Base-by-base conservation (phyloP, 192 early-diverging fungal species). In the Obelidium mucronatum region DNA sequence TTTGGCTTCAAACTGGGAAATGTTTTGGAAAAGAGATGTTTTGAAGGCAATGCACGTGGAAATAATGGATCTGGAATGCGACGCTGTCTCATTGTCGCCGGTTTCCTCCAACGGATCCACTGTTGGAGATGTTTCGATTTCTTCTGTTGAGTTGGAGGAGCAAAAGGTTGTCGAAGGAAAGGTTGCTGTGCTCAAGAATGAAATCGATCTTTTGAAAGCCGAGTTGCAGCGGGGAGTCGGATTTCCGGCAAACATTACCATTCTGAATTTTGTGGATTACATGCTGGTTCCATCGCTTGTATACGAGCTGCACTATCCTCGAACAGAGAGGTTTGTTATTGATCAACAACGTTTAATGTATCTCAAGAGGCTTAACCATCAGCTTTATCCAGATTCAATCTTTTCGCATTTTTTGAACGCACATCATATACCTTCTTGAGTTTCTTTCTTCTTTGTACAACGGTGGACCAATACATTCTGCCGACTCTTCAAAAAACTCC, bases 271-370 rank as follows among this genome's bases (percentile, higher is more conserved):
- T 81, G 39, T 90, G 4, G 93, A 96, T 81, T 98, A 93, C 82
- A 83, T 96, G 72, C 80, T 96, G 11, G 86, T 96, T 13, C 97
- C 97, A 8, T 88, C 94, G 8, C 85, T 98, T 64, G 96, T 98
- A 5, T 98, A 98, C 73, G 93, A 96, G 80, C 82, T 97, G 40
- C 91, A 94, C 71, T 98, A 96, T 76, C 97, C 97, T 44, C 87
- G 97, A 37, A 97, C 94, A 8, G 73, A 80, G 63, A 85, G 72
- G 91, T 93, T 78, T 28, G 8, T 42, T 77, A 6, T 26, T n/a
- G 52, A 1, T 0, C 35, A 72, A 31, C 22, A 30, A 1, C n/a
- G 24, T 73, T 11, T 71, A n/a, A 68, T 63, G 17, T 19, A 5
- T 53, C 11, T 0, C 28, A 51, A 24, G 33, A 48, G 6, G 15